Evolutionary conservation across 495 filamentous ascomycete genomes (phyloP), one percentile per base, ranked within the genome.

Genomic region (Penicillium samsonianum): DNA sequence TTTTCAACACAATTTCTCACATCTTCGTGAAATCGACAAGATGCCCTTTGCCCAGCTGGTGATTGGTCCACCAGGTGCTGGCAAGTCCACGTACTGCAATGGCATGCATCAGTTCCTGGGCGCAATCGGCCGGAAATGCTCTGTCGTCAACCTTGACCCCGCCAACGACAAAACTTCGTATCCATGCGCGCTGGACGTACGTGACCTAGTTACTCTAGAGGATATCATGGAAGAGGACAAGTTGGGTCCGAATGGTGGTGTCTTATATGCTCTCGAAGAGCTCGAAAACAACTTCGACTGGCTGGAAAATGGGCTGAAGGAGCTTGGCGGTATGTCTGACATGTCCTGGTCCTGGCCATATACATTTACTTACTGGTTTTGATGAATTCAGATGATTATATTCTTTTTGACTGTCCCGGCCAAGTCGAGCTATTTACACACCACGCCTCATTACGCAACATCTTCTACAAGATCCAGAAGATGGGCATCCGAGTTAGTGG

Each of bases 91-190:
- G 6, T 96, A 95, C 72, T 96, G 92, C 80, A 89, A 96, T 83
- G 94, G 94, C 62, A 96, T 98, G 90, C 90, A 96, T 63, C 94
- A 98, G 76, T 98, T 97, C 80, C 87, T 97, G 79, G 84, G 84
- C 54, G 92, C 94, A 48, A 96, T 98, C 67, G 90, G 90, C 40
- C 88, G 94, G 38, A 92, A 94, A 76, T 96, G 90, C 78, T 94
- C 91, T 12, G 83, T 96, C 40, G 90, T 96, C 55, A 98, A 98
- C 73, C 87, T 98, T 59, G 94, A 98, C 76, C 94, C 94, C 33
- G 94, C 94, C 44, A 98, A 98, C 78, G 94, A 98, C 67, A 66
- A 72, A 26, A 77, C 75, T 26, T 78, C 76, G 35, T 79, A 79
- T 65, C 84, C 86, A 5, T 91, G 87, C 73, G 92, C 92, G 49